Percentiles rank a stretch among this genome's conserved stretches.
Evolutionary conservation across 768 basidiomycete genomes (phyloP).

Genomic region (Hygrophorus pudorinus): DNA sequence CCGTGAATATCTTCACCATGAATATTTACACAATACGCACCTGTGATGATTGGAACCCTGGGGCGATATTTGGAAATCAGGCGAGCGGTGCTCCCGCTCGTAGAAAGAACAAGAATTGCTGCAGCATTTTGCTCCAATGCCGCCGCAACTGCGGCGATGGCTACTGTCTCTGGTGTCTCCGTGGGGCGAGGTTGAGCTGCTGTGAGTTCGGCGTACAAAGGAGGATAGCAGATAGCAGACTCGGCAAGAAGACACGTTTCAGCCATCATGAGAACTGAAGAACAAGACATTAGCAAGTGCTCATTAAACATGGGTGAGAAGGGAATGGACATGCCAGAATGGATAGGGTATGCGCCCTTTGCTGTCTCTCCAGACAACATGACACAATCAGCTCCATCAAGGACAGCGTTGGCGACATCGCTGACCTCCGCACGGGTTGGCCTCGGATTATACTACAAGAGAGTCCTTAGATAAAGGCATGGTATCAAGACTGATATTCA

Average conservation of each 20-base stretch:
- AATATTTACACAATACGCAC: conserved; percentile 30
- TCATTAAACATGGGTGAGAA: not conserved
- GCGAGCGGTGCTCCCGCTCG: conserved; percentile 93
- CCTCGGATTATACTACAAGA: conserved; percentile 81
- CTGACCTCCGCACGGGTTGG: conserved; percentile 99
- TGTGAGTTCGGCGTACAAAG: conserved; percentile 84
- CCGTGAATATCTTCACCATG: not conserved
- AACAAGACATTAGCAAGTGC: not conserved
- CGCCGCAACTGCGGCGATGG: conserved; percentile 92
- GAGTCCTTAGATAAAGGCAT: conserved; percentile 1
- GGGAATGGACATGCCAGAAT: conserved; percentile 57
- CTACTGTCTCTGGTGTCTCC: conserved; percentile 90
- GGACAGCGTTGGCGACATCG: conserved; percentile 98
- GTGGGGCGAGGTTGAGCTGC: conserved; percentile 78
- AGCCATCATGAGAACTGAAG: conserved; percentile 96
- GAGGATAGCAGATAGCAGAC: conserved; percentile 89
- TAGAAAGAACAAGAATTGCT: conserved; percentile 93
- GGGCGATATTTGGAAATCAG: conserved; percentile 96
- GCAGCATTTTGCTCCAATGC: conserved; percentile 91
- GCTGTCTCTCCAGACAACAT: conserved; percentile 99
- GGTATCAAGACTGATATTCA: conserved; percentile 23
- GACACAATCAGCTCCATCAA: conserved; percentile 98
- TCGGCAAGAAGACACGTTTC: conserved; percentile 98
- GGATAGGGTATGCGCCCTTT: conserved; percentile 92
- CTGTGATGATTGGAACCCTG: conserved; percentile 86